phyloP scores from a whole-genome alignment of 177 flowering plant species.

The Vitis hybrid region DNA sequence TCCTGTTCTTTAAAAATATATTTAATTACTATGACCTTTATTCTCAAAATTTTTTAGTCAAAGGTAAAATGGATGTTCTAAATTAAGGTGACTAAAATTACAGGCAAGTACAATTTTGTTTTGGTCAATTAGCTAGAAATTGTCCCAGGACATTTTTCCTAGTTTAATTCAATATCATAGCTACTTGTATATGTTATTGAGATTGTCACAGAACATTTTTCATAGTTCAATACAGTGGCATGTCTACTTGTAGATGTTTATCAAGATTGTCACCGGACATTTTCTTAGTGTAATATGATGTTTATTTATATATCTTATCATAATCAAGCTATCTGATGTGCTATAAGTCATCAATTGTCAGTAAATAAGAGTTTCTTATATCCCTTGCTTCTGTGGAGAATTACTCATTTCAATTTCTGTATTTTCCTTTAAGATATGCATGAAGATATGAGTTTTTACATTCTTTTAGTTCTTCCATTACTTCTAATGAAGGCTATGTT shows the following conservation, averaged over 20 bases:
- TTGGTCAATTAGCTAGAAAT: background rate
- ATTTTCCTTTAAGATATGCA: background rate
- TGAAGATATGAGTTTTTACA: background rate
- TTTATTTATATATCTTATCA: no score
- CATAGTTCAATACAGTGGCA: no score
- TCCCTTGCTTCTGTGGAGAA: background rate
- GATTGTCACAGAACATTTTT: no score
- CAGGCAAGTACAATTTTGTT: background rate
- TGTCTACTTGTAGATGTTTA: no score
- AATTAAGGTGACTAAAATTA: background rate
- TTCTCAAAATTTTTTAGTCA: background rate
- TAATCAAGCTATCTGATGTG: background rate
- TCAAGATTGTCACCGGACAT: no score
- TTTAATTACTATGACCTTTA: background rate
- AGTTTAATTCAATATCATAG: background rate
- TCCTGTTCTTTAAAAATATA: background rate
- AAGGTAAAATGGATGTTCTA: background rate
- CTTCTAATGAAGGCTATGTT: background rate
- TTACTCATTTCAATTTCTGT: background rate
- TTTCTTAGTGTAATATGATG: no score
- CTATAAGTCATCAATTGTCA: background rate
- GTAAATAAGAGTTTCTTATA: background rate
- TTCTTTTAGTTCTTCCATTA: background rate
- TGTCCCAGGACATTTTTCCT: background rate
- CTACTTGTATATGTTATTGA: no score